Conservation (phyloP, 805 yeast species). For the Candida tallmaniae region DNA sequence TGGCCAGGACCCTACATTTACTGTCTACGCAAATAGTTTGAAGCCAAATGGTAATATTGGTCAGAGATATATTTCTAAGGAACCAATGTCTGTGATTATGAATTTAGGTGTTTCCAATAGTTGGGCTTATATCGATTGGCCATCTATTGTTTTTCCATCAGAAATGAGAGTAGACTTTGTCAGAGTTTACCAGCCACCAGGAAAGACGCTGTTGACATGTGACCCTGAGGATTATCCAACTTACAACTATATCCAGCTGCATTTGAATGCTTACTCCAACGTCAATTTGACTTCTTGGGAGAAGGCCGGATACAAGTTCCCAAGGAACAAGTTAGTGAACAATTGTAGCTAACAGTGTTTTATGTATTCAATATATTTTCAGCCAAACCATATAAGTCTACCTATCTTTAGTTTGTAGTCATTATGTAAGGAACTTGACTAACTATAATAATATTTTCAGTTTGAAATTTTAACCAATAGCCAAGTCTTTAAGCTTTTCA, state of each 20-base stretch:
- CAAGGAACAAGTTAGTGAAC: constrained; percentile 31
- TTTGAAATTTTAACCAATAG: background rate
- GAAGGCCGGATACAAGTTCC: constrained; percentile 58
- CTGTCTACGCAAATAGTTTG: constrained; percentile 67
- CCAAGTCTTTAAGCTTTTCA: constrained; percentile 2
- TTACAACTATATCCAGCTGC: constrained; percentile 69
- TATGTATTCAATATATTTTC: constrained; percentile 1
- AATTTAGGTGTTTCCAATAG: constrained; percentile 87
- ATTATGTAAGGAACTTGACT: too few relatives aligned
- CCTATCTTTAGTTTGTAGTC: too few relatives aligned
- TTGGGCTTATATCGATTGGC: constrained; percentile 96
- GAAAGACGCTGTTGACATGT: constrained; percentile 61
- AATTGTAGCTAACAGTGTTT: constrained; percentile 11
- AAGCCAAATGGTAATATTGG: constrained; percentile 90
- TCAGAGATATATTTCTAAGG: constrained; percentile 77
- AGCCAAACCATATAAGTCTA: background rate
- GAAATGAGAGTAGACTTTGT: constrained; percentile 78
- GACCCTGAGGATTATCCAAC: constrained; percentile 89
- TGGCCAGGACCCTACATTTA: constrained; percentile 73
- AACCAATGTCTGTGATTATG: constrained; percentile 87
- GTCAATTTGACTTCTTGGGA: constrained; percentile 72
- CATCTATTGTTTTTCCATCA: constrained; percentile 70
- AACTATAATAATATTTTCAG: too few relatives aligned
- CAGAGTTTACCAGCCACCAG: constrained; percentile 83
- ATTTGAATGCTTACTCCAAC: constrained; percentile 64